A percentile compares a stretch with the other conserved stretches of the same genome.
Conservation (phyloP, 2,329 filamentous ascomycete species). For the Pezicula rhizophila region DNA sequence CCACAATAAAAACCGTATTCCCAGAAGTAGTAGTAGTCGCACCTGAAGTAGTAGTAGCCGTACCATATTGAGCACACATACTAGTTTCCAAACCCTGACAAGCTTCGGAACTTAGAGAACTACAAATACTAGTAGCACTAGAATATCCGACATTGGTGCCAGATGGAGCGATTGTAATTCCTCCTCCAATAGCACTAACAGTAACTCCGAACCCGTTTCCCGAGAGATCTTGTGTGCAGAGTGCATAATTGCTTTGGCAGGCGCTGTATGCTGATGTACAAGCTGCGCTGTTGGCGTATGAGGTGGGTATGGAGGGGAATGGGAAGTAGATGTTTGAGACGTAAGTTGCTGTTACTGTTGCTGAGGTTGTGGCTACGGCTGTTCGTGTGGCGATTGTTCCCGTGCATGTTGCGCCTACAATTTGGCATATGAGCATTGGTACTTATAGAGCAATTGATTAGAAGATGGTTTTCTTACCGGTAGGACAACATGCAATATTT, state of each 20-base stretch:
- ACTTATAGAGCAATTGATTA: not conserved
- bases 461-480: slow-evolving; percentile 3
- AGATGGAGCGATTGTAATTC: slow-evolving; percentile 43
- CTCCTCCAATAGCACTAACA: slow-evolving; percentile 45
- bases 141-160: slow-evolving; percentile 33
- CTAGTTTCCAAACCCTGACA: slow-evolving; percentile 32
- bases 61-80: slow-evolving; percentile 24
- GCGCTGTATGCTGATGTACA: slow-evolving; percentile 46
- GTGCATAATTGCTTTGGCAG: slow-evolving; percentile 48
- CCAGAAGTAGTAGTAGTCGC: not conserved
- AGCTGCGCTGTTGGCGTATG: slow-evolving; percentile 42
- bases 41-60: slow-evolving; percentile 3
- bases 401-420: slow-evolving; percentile 23
- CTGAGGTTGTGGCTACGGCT: slow-evolving; percentile 10
- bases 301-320: slow-evolving; percentile 50
- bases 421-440: no score
- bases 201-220: slow-evolving; percentile 45
- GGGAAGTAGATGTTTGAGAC: slow-evolving; percentile 54
- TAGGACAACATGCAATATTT: slow-evolving; percentile 28
- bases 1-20: slow-evolving; percentile 11
- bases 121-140: slow-evolving; percentile 48
- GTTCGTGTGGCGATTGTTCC: slow-evolving; percentile 19
- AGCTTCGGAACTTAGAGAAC: slow-evolving; percentile 46
- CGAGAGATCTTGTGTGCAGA: slow-evolving; percentile 45
- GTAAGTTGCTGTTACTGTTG: slow-evolving; percentile 33